Evolutionary conservation across 106 monocot genomes (phyloP), one percentile per base, ranked within the genome.

Genomic region (Dactylorhiza incarnata): DNA sequence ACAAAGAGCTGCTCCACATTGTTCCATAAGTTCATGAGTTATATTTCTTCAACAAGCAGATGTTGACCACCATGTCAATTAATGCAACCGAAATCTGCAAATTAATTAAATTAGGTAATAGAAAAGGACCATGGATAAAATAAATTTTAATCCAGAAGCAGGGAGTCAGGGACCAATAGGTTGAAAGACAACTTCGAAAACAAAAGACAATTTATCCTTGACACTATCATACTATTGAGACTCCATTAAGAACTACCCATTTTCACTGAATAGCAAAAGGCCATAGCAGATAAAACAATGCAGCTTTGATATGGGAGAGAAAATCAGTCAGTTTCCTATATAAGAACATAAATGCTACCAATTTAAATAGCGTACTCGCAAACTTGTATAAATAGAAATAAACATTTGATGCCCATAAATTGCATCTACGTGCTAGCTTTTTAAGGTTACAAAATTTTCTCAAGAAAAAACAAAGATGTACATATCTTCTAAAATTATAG

Each of bases 11-110:
- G 26, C 48, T 54, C 65, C 58, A 62, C 74, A 67, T 66, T 74
- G 65, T 75, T 71, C 29, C 66, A 68, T 65, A 68, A 67, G 67
- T n/a, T 68, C 66, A 77, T 68, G 43, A 68, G 19, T 68, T 49
- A n/a, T 19, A 10, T 72, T 81, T 72, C 14, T 55, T 72, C 17
- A 56, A 22, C 19, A 25, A 47, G 10, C 45, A 49, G 48, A 37
- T 17, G 12, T 45, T 62, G 62, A 48, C 23, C 45, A 46, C 26
- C 59, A 59, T 59, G 45, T 24, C 65, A 65, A 49, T 23, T 47
- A 66, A 49, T 72, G 13, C 49, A 72, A 71, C 71, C 11, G 43
- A 45, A 72, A 72, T 15, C 72, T 72, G 72, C 72, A 72, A 72
- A 23, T 49, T 19, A 22, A 23, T 46, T 9, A 72, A 72, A n/a